Evolutionary conservation across 306 rosid species (phyloP), one percentile per base, ranked within the genome.

Genomic region (Arachis hypogaea): DNA sequence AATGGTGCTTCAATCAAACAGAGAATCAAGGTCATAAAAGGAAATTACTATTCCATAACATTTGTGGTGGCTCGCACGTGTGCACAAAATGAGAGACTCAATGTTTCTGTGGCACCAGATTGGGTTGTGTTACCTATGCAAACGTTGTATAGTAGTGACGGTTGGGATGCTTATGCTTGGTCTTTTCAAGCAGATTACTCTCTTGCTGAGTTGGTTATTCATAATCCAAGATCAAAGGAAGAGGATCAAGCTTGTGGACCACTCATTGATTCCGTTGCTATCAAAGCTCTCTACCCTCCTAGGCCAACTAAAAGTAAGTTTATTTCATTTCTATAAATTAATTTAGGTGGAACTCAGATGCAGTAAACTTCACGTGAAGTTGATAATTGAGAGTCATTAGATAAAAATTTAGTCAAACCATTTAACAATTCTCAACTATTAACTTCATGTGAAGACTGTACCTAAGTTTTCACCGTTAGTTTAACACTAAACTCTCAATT

Each of bases 221-320:
- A 90, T 59, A 85, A 90, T 72, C 93, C 97, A 11, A 11, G 55
- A 0, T 93, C 90, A 0, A 84, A 68, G 0, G 90, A 90, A 64
- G 93, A 88, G 49, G 97, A 88, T 58, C 88, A 93, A 0, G 97
- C 97, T 22, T 90, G 97, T 63, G 97, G 97, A 0, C 97, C 97
- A 0, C 84, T 90, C 29, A 82, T 90, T 42, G 97, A 90, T 77
- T 82, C 92, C 2, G 5, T 90, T 42, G 93, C 90, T 42, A 51
- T 90, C 11, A 82, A 63, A 51, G 77, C 86, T 43, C 80, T 90
- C 2, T 74, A 81, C 52, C 85, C 90, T 55, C 97, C 97, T 10
- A 77, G 71, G 60, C 80, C 78, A 56, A 83, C 88, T 12, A 85
- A 75, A 40, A 71, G 97, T 86, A 75, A 70, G 88, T 72, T 36